Percentiles rank a stretch among this genome's conserved stretches.
These are phyloP conservation scores for Penicillium expansum DNA, from an alignment of 2,329 filamentous ascomycete species.

Conservation along the genomic window DNA sequence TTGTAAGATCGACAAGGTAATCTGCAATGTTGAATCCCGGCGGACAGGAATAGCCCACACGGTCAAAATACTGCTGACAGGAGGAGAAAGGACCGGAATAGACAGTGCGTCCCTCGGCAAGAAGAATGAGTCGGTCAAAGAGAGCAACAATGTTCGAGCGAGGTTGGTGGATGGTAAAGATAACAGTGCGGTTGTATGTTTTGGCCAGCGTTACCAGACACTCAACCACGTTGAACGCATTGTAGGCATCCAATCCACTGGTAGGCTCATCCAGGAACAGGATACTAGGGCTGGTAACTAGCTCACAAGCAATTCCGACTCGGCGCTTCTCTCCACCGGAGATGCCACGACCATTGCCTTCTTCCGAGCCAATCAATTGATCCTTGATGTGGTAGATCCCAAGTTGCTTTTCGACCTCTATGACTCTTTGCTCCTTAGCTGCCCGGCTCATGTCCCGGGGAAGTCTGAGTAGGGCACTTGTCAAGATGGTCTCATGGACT, in stretches of 20 bases:
- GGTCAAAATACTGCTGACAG: conserved; percentile 90
- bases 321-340: conserved; percentile 95
- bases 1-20: conserved; percentile 93
- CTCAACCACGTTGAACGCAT: conserved; percentile 97
- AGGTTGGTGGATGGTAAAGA: conserved; percentile 98
- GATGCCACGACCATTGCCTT: conserved; percentile 89
- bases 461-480: conserved; percentile 86
- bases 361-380: conserved; percentile 92
- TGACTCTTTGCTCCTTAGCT: conserved; percentile 86
- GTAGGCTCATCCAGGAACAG: conserved; percentile 97
- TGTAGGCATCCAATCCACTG: conserved; percentile 92
- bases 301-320: conserved; percentile 94
- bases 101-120: conserved; percentile 84
- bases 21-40: conserved; percentile 98
- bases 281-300: conserved; percentile 95
- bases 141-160: conserved; percentile 97
- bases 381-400: conserved; percentile 93
- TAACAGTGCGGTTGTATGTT: conserved; percentile 92
- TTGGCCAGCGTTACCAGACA: conserved; percentile 93
- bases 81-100: conserved; percentile 87
- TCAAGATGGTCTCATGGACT: conserved; percentile 95
- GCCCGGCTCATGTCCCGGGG: conserved; percentile 83
- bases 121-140: conserved; percentile 87
- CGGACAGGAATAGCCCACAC: conserved; percentile 87
- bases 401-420: conserved; percentile 92